A percentile compares a stretch with the other conserved stretches of the same genome.
Evolutionary conservation across 2,329 filamentous ascomycete genomes (phyloP).

Genomic region (Pseudophaeomoniella oleicola): DNA sequence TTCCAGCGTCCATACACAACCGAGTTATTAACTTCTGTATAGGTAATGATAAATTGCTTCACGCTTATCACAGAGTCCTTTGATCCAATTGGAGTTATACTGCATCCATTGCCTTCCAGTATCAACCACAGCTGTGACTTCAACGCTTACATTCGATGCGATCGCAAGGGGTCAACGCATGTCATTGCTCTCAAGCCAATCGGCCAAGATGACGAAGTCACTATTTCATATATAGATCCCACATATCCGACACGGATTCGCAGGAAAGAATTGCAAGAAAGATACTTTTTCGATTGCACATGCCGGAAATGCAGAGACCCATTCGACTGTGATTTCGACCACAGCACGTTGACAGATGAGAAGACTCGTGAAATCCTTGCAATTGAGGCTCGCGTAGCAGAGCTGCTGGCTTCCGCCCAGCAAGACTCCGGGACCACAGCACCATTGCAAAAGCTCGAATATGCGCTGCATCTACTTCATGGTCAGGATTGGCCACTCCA

Average conservation of each 20-base stretch:
- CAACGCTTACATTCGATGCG: constrained; percentile 44
- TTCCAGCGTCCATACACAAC: no score
- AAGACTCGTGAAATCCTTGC: constrained; percentile 12
- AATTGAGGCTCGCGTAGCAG: constrained; percentile 7
- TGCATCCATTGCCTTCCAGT: constrained; percentile 39
- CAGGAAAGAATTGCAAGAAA: constrained; percentile 34
- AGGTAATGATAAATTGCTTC: constrained; percentile 44
- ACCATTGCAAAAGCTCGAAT: constrained; percentile 20
- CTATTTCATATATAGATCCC: constrained; percentile 47
- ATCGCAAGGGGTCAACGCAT: constrained; percentile 27
- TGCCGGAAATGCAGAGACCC: constrained; percentile 35
- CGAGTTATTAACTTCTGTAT: not conserved
- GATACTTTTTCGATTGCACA: constrained; percentile 45
- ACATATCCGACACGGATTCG: constrained; percentile 37
- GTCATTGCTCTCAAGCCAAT: constrained; percentile 40
- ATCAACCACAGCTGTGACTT: constrained; percentile 50
- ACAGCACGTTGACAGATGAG: constrained; percentile 20
- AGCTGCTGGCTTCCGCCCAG: constrained; percentile 13
- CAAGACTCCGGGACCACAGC: constrained; percentile 11
- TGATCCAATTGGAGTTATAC: constrained; percentile 43
- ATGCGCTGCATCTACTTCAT: constrained; percentile 25
- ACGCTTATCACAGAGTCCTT: constrained; percentile 40
- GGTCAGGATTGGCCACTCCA: constrained; percentile 31
- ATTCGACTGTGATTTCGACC: constrained; percentile 4
- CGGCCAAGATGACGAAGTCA: constrained; percentile 40